Conservation (phyloP, 345 rosid species). For the Streptanthus diversifolius region DNA sequence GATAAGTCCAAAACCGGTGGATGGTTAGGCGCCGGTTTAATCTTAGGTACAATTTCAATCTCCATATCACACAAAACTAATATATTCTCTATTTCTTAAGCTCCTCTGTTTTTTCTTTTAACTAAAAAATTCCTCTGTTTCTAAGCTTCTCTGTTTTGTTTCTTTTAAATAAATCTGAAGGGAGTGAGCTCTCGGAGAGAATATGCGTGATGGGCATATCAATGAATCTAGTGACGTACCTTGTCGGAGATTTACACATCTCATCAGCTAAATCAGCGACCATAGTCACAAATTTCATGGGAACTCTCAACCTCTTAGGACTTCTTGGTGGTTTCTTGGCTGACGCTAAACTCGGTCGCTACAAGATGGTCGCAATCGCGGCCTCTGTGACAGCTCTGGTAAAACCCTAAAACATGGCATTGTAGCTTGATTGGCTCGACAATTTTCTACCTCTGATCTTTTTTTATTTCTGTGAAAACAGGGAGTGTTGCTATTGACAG, state of each 20-base stretch:
- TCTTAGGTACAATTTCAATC: constrained; percentile 50
- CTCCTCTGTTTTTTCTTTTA: background rate
- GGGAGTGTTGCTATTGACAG: constrained; percentile 66
- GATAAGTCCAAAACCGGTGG: constrained; percentile 84
- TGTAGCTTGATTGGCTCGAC: background rate
- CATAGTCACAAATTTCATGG: constrained; percentile 85
- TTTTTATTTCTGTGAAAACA: constrained; percentile 18
- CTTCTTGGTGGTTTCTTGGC: constrained; percentile 92
- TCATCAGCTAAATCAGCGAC: constrained; percentile 78
- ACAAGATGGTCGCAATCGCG: constrained; percentile 63
- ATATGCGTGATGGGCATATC: constrained; percentile 90
- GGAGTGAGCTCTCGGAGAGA: constrained; percentile 84
- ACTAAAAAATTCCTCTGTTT: background rate
- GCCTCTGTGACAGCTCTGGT: constrained; percentile 70
- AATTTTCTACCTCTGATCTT: background rate
- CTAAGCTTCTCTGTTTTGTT: background rate
- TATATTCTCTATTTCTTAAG: background rate
- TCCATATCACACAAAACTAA: background rate
- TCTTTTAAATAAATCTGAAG: constrained; percentile 35
- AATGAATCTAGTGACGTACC: constrained; percentile 83
- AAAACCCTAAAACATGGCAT: background rate
- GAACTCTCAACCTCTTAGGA: constrained; percentile 81
- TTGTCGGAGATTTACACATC: constrained; percentile 74
- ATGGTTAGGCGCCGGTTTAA: constrained; percentile 90
- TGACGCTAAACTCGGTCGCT: constrained; percentile 85